phyloP scores from a whole-genome alignment of 208 protist genomes.

The Leishmania guyanensis region DNA sequence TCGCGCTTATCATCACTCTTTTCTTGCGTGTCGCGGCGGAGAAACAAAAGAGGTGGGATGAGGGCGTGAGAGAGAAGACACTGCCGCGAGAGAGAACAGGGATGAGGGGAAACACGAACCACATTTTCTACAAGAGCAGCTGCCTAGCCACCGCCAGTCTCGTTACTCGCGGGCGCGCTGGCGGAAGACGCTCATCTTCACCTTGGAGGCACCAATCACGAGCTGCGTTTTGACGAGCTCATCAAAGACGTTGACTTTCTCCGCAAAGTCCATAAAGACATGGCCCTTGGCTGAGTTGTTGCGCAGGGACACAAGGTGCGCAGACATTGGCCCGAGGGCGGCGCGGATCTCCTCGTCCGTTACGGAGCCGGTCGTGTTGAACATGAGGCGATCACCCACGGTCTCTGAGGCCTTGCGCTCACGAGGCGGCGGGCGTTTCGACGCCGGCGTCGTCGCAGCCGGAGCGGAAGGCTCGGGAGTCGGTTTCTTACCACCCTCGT shows the following conservation, averaged over 20 bases:
- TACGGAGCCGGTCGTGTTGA: constrained; percentile 69
- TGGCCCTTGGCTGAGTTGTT: constrained; percentile 76
- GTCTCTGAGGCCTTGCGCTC: constrained; percentile 45
- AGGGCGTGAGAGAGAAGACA: background rate
- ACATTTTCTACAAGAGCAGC: background rate
- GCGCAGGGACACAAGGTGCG: constrained; percentile 79
- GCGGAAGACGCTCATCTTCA: constrained; percentile 73
- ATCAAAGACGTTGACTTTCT: constrained; percentile 62
- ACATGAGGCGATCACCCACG: constrained; percentile 84
- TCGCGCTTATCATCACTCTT: background rate
- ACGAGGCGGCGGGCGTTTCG: constrained; percentile 33
- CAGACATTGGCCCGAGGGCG: constrained; percentile 56
- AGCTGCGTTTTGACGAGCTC: constrained; percentile 49
- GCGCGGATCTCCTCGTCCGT: constrained; percentile 83
- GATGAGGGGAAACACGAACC: background rate
- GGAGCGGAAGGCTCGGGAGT: constrained; percentile 26
- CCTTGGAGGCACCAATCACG: constrained; percentile 50
- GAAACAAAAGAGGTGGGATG: background rate
- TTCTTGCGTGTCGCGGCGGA: background rate
- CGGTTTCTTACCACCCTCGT: constrained; percentile 27
- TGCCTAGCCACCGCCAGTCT: background rate
- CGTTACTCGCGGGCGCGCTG: constrained; percentile 63
- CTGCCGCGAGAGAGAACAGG: background rate
- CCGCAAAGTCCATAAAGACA: constrained; percentile 89
- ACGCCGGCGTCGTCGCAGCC: constrained; percentile 17